Evolutionary conservation across 305 asterid species (phyloP).

Genomic region (Fraxinus sp.): DNA sequence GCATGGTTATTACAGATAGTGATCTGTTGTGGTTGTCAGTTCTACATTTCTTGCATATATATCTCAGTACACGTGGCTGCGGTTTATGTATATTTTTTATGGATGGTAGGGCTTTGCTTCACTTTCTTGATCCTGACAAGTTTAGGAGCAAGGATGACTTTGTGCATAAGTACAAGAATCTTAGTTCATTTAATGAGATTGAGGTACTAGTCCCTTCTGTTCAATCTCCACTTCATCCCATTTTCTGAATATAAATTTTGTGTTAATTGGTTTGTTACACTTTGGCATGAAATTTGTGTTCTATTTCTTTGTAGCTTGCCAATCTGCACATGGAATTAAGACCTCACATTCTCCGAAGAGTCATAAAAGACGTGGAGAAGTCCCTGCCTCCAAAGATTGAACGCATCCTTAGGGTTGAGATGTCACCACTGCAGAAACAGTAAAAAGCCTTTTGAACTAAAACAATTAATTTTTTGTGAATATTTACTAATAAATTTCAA

Average conservation of each 20-base stretch:
- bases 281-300: slow-evolving; percentile 14
- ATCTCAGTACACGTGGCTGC: background rate
- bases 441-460: slow-evolving; percentile 30
- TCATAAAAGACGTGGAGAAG: slow-evolving; percentile 98
- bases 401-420: slow-evolving; percentile 98
- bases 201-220: slow-evolving; percentile 56
- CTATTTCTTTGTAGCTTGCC: slow-evolving; percentile 57
- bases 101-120: slow-evolving; percentile 93
- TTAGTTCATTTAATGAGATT: slow-evolving; percentile 81
- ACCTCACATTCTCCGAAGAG: slow-evolving; percentile 98
- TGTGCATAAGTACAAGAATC: slow-evolving; percentile 92
- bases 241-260: background rate
- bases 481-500: background rate
- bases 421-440: slow-evolving; percentile 99
- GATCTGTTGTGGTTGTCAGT: background rate
- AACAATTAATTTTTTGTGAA: background rate
- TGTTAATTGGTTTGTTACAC: background rate
- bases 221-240: slow-evolving; percentile 16
- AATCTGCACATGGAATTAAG: slow-evolving; percentile 98
- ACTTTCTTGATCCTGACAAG: slow-evolving; percentile 94
- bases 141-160: slow-evolving; percentile 90
- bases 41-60: background rate
- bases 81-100: slow-evolving; percentile 21
- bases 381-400: slow-evolving; percentile 99
- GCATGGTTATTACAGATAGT: background rate